Evolutionary conservation across 2,329 filamentous ascomycete species (phyloP).

Genomic region (Fusarium equiseti): DNA sequence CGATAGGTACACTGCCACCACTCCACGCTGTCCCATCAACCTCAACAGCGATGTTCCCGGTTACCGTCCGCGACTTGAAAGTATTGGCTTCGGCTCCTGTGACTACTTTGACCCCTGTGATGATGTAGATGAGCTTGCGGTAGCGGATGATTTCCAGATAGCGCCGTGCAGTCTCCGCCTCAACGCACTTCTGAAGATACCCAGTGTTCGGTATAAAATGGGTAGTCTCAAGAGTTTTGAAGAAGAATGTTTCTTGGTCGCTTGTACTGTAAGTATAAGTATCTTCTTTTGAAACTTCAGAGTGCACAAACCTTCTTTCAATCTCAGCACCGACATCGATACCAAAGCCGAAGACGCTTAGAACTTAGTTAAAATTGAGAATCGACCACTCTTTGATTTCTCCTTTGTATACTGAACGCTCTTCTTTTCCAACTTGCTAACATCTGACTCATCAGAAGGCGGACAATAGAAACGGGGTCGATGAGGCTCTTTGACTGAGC

Average conservation of each 20-base stretch:
- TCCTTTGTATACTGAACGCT: too few species aligned
- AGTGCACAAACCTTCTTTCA: not conserved
- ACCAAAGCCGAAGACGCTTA: too few species aligned
- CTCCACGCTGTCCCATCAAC: conserved; percentile 3
- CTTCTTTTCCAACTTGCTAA: conserved; percentile 4
- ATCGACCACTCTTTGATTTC: too few species aligned
- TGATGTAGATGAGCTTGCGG: conserved; percentile 26
- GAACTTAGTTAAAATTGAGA: too few species aligned
- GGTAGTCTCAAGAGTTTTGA: conserved; percentile 12
- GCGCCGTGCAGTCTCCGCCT: not conserved
- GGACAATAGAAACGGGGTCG: conserved; percentile 5
- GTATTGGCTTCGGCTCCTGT: conserved; percentile 11
- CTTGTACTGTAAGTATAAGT: not conserved
- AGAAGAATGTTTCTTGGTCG: conserved; percentile 15
- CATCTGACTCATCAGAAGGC: not conserved
- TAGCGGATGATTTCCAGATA: conserved; percentile 1
- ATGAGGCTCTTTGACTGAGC: conserved; percentile 25
- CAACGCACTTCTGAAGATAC: conserved; percentile 21
- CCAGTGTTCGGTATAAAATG: conserved; percentile 12
- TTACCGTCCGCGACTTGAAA: not conserved
- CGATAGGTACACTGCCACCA: not conserved
- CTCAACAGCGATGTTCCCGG: not conserved
- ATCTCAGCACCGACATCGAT: too few species aligned
- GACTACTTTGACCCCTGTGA: conserved; percentile 23
- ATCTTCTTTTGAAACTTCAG: not conserved